Conservation (phyloP, 2,329 filamentous ascomycete genomes). For the Penicillium capsulatum region DNA sequence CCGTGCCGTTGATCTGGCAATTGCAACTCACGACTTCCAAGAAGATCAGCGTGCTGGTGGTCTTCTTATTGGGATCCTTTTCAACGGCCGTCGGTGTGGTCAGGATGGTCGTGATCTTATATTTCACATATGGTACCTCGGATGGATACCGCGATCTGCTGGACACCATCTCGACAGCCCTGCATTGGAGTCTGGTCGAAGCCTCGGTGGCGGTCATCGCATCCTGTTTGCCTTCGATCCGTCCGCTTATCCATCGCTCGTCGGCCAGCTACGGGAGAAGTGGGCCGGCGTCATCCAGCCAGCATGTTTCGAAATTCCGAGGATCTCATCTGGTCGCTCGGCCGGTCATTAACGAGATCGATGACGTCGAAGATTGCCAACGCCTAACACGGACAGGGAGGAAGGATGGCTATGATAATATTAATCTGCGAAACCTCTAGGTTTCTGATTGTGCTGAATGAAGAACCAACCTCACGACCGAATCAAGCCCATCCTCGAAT, state of each 20-base stretch:
- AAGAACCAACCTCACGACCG: too few relatives aligned
- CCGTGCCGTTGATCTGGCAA: conserved; percentile 9
- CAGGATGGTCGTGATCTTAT: conserved; percentile 9
- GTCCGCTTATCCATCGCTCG: conserved; percentile 10
- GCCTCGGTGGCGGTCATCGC: conserved; percentile 12
- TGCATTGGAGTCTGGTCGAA: conserved; percentile 11
- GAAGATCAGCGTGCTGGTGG: conserved; percentile 9
- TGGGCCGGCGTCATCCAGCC: background rate
- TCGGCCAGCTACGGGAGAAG: conserved; percentile 4
- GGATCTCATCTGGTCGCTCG: background rate
- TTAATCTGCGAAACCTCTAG: background rate
- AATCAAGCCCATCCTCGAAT: too few relatives aligned
- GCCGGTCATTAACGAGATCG: background rate
- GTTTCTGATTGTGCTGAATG: too few relatives aligned
- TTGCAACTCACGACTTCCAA: conserved; percentile 10
- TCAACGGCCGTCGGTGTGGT: conserved; percentile 8
- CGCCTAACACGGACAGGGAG: background rate
- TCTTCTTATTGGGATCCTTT: conserved; percentile 10
- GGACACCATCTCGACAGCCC: conserved; percentile 11
- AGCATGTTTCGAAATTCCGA: background rate
- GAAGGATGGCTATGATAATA: background rate
- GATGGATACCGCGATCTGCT: conserved; percentile 10
- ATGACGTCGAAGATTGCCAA: background rate
- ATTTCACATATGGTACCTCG: conserved; percentile 12
- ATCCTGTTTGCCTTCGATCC: conserved; percentile 10